Percentiles rank a stretch among this genome's conserved stretches.
phyloP scores from a whole-genome alignment of 2,329 filamentous ascomycete genomes.

The Camptophora hylomeconis region DNA sequence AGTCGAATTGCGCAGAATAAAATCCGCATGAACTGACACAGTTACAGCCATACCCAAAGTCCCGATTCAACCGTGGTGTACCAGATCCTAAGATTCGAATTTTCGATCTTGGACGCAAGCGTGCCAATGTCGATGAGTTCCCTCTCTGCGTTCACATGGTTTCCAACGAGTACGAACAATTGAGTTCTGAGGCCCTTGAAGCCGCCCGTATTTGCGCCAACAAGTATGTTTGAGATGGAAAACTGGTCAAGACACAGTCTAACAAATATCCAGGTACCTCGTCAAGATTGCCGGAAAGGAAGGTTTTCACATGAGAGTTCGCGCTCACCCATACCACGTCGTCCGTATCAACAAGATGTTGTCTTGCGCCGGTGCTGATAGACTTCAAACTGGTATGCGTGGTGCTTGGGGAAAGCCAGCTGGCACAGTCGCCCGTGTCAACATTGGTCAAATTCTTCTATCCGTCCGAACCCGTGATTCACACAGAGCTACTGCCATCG shows the following conservation, averaged over 20 bases:
- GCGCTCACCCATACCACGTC: constrained; percentile 98
- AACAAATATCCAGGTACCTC: constrained; percentile 40
- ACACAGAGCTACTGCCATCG: constrained; percentile 82
- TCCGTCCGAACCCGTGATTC: constrained; percentile 93
- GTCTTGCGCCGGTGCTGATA: constrained; percentile 99
- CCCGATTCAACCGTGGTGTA: constrained; percentile 99
- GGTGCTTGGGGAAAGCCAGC: constrained; percentile 99
- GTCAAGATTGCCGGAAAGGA: constrained; percentile 58
- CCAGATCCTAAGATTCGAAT: constrained; percentile 73
- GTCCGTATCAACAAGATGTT: constrained; percentile 99
- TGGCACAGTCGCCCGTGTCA: constrained; percentile 97
- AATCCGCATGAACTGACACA: constrained; percentile 3
- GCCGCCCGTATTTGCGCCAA: constrained; percentile 99
- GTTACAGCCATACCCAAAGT: constrained; percentile 87
- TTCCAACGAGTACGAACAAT: constrained; percentile 99
- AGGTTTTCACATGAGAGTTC: constrained; percentile 58
- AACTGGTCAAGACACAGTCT: constrained; percentile 3
- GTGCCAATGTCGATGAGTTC: constrained; percentile 98
- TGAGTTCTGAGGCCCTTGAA: constrained; percentile 98
- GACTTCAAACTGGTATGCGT: constrained; percentile 99
- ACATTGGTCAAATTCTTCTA: constrained; percentile 99
- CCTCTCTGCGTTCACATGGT: constrained; percentile 98
- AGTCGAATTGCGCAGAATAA: constrained; percentile 26
- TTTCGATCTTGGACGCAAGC: constrained; percentile 98
- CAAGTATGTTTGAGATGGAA: constrained; percentile 51